These are phyloP conservation scores for Paecilomyces niveus DNA, from an alignment of 2,329 filamentous ascomycete genomes.

Conservation along the genomic window DNA sequence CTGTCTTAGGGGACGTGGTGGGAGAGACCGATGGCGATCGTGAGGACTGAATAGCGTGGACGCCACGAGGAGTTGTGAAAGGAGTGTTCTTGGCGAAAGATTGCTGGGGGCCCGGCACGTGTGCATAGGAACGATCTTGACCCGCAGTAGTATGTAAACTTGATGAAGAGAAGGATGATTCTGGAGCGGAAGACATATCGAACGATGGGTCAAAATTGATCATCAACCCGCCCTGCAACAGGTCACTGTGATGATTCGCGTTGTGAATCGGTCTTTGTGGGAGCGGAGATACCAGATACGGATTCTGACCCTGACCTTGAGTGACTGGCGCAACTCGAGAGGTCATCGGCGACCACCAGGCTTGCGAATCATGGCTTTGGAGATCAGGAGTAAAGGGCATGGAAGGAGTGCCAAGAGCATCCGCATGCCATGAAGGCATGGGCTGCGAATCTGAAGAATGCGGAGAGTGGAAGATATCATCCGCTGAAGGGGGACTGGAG, in stretches of 20 bases:
- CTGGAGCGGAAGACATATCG: conserved; percentile 21
- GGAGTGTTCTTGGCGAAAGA: conserved; percentile 19
- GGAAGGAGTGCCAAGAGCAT: conserved; percentile 27
- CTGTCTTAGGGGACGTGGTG: conserved; percentile 23
- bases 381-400: conserved; percentile 34
- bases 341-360: conserved; percentile 36
- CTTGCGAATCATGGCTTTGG: conserved; percentile 28
- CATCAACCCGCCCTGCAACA: conserved; percentile 34
- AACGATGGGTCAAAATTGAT: conserved; percentile 31
- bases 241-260: conserved; percentile 21
- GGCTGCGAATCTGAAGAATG: conserved; percentile 32
- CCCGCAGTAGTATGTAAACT: conserved; percentile 13
- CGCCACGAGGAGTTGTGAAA: conserved; percentile 19
- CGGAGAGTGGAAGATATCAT: conserved; percentile 32
- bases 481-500: conserved; percentile 29
- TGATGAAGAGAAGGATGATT: conserved; percentile 21
- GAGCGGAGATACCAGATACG: conserved; percentile 26
- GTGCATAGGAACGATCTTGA: conserved; percentile 11
- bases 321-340: conserved; percentile 24
- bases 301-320: conserved; percentile 30
- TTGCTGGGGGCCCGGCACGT: conserved; percentile 8
- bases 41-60: conserved; percentile 17
- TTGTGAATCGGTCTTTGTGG: conserved; percentile 26
- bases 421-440: conserved; percentile 35
- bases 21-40: conserved; percentile 35